Evolutionary conservation across 805 yeast genomes (phyloP), one percentile per base, ranked within the genome.

Genomic region (Starmerella bombi): DNA sequence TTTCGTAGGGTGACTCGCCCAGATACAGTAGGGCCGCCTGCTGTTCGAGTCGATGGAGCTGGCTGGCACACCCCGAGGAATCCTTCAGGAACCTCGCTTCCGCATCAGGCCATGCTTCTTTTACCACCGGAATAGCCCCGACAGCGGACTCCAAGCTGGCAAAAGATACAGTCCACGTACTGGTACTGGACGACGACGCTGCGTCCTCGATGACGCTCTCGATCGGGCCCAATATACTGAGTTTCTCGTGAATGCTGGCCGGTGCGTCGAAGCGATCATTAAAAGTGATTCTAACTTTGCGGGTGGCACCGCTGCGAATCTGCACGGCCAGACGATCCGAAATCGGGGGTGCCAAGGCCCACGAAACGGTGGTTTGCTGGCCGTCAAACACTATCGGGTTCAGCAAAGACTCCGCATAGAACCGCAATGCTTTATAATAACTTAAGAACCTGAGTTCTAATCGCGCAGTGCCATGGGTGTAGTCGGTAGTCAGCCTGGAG

Each of bases 11-110:
- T 33, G 91, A 83, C 45, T 85, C 67, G 1, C 96, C 95, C 41
- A 88, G 64, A 57, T 84, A 88, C 59, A 86, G 94, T 3, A 95
- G 94, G 16, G 96, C 97, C 58, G 88, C 85, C 57, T 86, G 95
- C 62, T 85, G 94, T 61, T 91, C 96, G 15, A 95, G 81, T 59
- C 83, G 84, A 20, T 95, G 84, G 34, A 88, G 82, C n/a, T 54
- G 84, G n/a, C n/a, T n/a, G n/a, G n/a, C n/a, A n/a, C n/a, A n/a
- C n/a, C n/a, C n/a, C n/a, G n/a, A n/a, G 12, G 27, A 23, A 8
- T 23, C 10, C 12, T 23, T 23, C 27, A 12, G 27, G 8, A 12
- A 10, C 6, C 8, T 7, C 17, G n/a, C 31, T 8, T 10, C 17
- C n/a, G 31, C n/a, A 15, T 28, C n/a, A 15, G 31, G 31, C 29